phyloP scores from a whole-genome alignment of 2,329 filamentous ascomycete species.

The Penicillium sumatraense region DNA sequence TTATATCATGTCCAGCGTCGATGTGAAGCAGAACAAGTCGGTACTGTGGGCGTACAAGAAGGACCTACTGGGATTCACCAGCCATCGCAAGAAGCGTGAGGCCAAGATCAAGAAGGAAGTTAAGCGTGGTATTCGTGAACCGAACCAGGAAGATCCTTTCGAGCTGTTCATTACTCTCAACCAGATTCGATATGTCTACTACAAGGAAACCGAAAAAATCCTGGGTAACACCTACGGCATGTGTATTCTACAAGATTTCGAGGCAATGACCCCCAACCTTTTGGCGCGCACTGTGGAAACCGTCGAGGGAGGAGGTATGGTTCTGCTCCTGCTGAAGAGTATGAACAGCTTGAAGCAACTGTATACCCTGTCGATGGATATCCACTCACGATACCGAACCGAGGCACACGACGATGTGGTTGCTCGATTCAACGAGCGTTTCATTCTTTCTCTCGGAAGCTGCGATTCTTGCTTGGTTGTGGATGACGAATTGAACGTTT shows the following conservation, averaged over 20 bases:
- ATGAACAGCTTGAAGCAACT: conserved; percentile 98
- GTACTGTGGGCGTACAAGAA: conserved; percentile 99
- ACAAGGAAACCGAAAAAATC: conserved; percentile 99
- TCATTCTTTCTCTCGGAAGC: conserved; percentile 91
- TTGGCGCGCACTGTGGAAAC: conserved; percentile 95
- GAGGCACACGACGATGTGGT: conserved; percentile 95
- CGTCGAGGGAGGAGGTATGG: conserved; percentile 92
- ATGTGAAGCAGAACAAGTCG: conserved; percentile 93
- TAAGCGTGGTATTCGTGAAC: conserved; percentile 89
- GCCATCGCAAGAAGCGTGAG: conserved; percentile 97
- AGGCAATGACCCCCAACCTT: conserved; percentile 95
- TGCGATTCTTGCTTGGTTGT: conserved; percentile 95
- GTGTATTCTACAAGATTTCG: conserved; percentile 98
- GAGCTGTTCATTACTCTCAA: conserved; percentile 96
- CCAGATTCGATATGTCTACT: conserved; percentile 98
- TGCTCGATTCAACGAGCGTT: conserved; percentile 95
- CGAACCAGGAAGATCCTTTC: conserved; percentile 92
- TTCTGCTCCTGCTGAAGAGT: conserved; percentile 87
- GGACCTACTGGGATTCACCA: conserved; percentile 91
- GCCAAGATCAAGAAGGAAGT: conserved; percentile 98
- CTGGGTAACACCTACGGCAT: conserved; percentile 97
- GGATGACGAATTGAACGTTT: conserved; percentile 95
- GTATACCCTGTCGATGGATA: conserved; percentile 96
- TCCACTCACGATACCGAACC: conserved; percentile 93
- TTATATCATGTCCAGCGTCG: conserved; percentile 87